Base-by-base conservation (phyloP, 208 protist genomes). In the Trichomonas gallinae region DNA sequence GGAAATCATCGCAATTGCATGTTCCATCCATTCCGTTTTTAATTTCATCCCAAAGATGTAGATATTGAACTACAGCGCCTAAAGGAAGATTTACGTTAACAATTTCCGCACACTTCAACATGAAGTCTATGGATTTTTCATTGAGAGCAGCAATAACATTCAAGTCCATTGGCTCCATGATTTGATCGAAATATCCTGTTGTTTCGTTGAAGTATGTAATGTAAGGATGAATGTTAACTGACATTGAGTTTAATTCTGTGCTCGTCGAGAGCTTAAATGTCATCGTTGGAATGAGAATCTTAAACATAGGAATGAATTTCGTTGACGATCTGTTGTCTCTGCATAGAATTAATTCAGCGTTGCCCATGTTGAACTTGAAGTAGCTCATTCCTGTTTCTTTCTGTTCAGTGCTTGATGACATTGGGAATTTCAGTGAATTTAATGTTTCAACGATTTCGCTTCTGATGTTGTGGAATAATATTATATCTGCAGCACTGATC, bases 161-260 rank as follows among this genome's bases (percentile, higher is more conserved):
- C 44, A 93, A n/a, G 26, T 4, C n/a, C 0, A 93, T 34, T 51
- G 87, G 87, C 87, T 93, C 87, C n/a, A 93, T 51, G 38, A 93
- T 93, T 21, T 48, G 44, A 26, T 93, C 87, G 40, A 23, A 93
- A 1, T 38, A 23, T 48, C 87, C 87, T 51, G 87, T 51, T 40
- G 87, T 44, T 51, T 93, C 87, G 51, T 93, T 93, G 44, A 93
- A 93, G 31, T 93, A 93, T 36, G 87, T 48, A 17, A 51, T 51
- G 44, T 93, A 93, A 38, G 87, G 87, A 34, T 34, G 13, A 17
- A 93, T 13, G 17, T 26, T 38, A 15, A 51, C 3, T 21, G 26
- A 0, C 17, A 93, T 58, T 9, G 44, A 34, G 17, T 44, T 51
- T 1, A 42, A 1, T 51, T 48, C 40, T 8, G 6, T 38, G 34